Conservation (phyloP, 495 filamentous ascomycete genomes). For the Cetradonia linearis region DNA sequence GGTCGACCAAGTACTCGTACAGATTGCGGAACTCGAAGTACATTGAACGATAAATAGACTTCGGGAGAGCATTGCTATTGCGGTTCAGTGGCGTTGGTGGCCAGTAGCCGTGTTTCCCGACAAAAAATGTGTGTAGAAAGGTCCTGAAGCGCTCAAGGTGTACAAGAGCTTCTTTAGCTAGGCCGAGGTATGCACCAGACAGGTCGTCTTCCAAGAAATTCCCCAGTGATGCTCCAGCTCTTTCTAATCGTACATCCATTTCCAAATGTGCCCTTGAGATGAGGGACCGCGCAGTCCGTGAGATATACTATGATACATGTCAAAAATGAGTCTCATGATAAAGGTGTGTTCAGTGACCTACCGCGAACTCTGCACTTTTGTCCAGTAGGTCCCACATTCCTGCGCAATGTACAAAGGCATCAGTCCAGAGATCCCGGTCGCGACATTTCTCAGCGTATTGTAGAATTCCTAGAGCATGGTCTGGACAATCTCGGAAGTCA, state of each 20-base stretch:
- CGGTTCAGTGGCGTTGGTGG: slow-evolving; percentile 39
- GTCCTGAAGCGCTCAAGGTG: slow-evolving; percentile 56
- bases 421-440: slow-evolving; percentile 46
- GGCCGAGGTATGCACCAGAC: slow-evolving; percentile 42
- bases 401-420: slow-evolving; percentile 56
- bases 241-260: slow-evolving; percentile 49
- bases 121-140: slow-evolving; percentile 50
- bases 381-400: slow-evolving; percentile 52
- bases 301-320: slow-evolving; percentile 37
- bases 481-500: slow-evolving; percentile 46
- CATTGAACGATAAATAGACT: slow-evolving; percentile 44
- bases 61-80: slow-evolving; percentile 37
- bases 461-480: slow-evolving; percentile 50
- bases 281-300: slow-evolving; percentile 43
- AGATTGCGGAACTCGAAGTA: slow-evolving; percentile 51
- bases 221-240: slow-evolving; percentile 38
- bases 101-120: slow-evolving; percentile 52
- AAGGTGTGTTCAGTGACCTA: slow-evolving; percentile 25
- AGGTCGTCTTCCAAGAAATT: slow-evolving; percentile 54
- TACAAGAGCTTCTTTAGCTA: slow-evolving; percentile 39
- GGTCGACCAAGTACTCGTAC: slow-evolving; percentile 53
- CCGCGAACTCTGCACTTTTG: slow-evolving; percentile 44
- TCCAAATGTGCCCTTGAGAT: slow-evolving; percentile 50
- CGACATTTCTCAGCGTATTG: slow-evolving; percentile 51
- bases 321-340: neutral